These are phyloP conservation scores for Talaromyces sp. DNA, from an alignment of 2,329 filamentous ascomycete genomes.

Conservation along the genomic window DNA sequence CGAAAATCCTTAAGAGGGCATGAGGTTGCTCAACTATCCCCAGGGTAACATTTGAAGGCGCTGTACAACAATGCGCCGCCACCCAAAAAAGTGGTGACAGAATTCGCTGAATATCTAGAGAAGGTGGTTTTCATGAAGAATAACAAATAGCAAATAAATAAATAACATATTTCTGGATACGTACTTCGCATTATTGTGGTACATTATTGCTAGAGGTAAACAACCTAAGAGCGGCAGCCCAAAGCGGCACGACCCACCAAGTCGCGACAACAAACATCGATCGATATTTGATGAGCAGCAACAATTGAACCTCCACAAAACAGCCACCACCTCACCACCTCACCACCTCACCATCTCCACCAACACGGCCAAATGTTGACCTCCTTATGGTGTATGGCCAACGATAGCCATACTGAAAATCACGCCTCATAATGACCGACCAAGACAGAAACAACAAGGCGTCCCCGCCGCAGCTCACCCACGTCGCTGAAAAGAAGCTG, in stretches of 20 bases:
- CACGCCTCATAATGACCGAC: not conserved
- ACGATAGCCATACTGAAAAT: not conserved
- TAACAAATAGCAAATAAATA: too few relatives aligned
- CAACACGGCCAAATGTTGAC: not conserved
- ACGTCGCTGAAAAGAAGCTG: conserved; percentile 37
- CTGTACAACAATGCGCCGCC: not conserved
- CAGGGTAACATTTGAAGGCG: not conserved
- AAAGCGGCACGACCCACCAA: not conserved
- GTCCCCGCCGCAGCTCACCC: conserved; percentile 25
- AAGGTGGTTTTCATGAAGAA: too few relatives aligned
- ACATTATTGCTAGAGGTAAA: too few relatives aligned
- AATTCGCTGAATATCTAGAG: too few relatives aligned
- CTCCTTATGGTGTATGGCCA: not conserved
- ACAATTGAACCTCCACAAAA: not conserved
- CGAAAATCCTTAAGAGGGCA: not conserved
- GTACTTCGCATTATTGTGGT: too few relatives aligned
- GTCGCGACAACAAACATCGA: not conserved
- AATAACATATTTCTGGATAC: too few relatives aligned
- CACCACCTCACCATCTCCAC: not conserved
- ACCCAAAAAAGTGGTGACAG: not conserved
- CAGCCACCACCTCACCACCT: not conserved
- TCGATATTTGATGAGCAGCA: too few relatives aligned
- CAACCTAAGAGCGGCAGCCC: not conserved
- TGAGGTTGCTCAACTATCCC: not conserved
- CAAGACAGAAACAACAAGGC: not conserved